A percentile compares a stretch with the other conserved stretches of the same genome.
Evolutionary conservation across 2,329 filamentous ascomycete species (phyloP).

Genomic region (Alternaria conjuncta): DNA sequence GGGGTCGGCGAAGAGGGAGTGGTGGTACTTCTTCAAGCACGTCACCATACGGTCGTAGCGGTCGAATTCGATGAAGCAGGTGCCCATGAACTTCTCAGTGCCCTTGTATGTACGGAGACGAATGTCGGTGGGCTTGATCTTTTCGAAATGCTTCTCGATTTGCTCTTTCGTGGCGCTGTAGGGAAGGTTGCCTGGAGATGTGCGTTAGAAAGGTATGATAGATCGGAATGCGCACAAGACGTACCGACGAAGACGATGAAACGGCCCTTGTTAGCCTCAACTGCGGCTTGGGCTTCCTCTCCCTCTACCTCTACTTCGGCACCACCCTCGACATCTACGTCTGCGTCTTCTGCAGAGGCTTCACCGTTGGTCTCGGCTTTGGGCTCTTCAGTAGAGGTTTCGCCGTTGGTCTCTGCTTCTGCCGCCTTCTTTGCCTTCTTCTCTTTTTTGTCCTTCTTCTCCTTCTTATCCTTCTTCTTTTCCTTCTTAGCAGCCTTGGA

Average conservation of each 20-base stretch:
- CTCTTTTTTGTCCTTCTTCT: constrained; percentile 36
- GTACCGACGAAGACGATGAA: constrained; percentile 81
- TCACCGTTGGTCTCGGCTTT: constrained; percentile 24
- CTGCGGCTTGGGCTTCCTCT: constrained; percentile 15
- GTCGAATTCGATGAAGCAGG: constrained; percentile 78
- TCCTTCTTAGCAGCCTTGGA: constrained; percentile 27
- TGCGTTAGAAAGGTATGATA: constrained; percentile 10
- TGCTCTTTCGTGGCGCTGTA: constrained; percentile 76
- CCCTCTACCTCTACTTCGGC: constrained; percentile 24
- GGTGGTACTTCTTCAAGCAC: constrained; percentile 88
- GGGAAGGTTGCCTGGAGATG: constrained; percentile 77
- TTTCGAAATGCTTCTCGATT: constrained; percentile 77
- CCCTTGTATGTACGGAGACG: constrained; percentile 58
- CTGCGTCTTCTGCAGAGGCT: constrained; percentile 18
- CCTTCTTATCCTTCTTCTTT: constrained; percentile 36
- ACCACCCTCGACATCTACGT: constrained; percentile 22
- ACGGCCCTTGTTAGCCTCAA: constrained; percentile 54
- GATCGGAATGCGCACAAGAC: constrained; percentile 9
- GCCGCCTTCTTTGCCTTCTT: constrained; percentile 37
- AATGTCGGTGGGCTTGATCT: constrained; percentile 72
- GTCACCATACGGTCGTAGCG: constrained; percentile 90
- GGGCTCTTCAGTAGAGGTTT: constrained; percentile 19
- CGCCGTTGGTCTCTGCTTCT: constrained; percentile 19
- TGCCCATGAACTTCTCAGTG: constrained; percentile 48
- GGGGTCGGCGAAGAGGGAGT: constrained; percentile 73